Evolutionary conservation across 78 protist genomes (phyloP), one percentile per base, ranked within the genome.

Genomic region (Blattamonas nauphoetae): DNA sequence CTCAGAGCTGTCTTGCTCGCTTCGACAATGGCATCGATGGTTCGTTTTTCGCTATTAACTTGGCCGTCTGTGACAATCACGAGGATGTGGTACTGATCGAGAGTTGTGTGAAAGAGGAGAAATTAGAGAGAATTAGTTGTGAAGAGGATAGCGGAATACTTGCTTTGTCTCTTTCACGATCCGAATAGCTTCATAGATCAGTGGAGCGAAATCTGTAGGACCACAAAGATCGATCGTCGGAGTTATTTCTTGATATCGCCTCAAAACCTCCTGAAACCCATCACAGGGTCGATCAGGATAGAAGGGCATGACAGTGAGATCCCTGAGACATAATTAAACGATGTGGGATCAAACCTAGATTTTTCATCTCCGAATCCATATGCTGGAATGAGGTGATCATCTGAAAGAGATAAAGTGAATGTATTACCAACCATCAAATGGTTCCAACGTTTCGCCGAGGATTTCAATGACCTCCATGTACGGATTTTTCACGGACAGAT

Each of bases 21-120:
- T 79, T 86, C 86, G 6, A 81, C 80, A 77, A 89, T 89, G 1
- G 91, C 91, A 42, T 1, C 71, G 4, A 11, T 3, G 38, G 91
- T 85, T 11, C 6, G 77, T 2, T 55, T 11, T 21, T 55, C 71
- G 21, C 38, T 29, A 21, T 11, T 55, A 11, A 55, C 71, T 21
- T 55, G 38, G 21, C 71, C 71, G 21, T 2, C 44, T 64, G 64
- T 88, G 35, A 87, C 84, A 81, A 87, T 87, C 41, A 87, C 36
- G 1, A 71, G 4, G 38, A 87, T 87, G 38, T 78, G 89, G 45
- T 87, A 87, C 63, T 33, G 36, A 46, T n/a, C 32, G 77, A 1
- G 41, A 63, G 1, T n/a, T n/a, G n/a, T n/a, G n/a, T n/a, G n/a
- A n/a, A n/a, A n/a, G n/a, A n/a, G 1, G 41, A 89, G 91, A 21